These are phyloP conservation scores for Aspergillus brunneoviolaceus DNA, from an alignment of 2,329 filamentous ascomycete species.

Conservation along the genomic window DNA sequence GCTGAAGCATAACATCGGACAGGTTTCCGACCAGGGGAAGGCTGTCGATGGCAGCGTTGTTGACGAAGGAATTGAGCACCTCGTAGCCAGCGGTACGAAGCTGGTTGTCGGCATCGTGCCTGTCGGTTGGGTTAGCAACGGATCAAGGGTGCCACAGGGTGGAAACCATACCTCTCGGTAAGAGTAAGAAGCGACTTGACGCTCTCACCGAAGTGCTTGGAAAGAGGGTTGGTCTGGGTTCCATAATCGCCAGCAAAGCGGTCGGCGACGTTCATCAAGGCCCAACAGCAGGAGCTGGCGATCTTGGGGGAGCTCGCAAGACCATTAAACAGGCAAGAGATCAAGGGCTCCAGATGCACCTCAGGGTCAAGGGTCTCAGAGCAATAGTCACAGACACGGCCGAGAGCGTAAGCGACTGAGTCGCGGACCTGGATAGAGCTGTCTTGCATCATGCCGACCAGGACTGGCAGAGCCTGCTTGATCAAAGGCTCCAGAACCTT, in stretches of 20 bases:
- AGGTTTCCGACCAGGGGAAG: slow-evolving; percentile 76
- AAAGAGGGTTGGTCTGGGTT: slow-evolving; percentile 76
- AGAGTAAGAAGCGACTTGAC: slow-evolving; percentile 81
- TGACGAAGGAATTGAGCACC: slow-evolving; percentile 91
- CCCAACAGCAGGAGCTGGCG: slow-evolving; percentile 98
- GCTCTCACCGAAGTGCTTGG: slow-evolving; percentile 89
- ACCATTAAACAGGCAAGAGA: slow-evolving; percentile 84
- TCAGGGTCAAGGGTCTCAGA: slow-evolving; percentile 86
- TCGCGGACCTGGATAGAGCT: slow-evolving; percentile 86
- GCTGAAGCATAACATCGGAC: slow-evolving; percentile 84
- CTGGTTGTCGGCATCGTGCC: slow-evolving; percentile 75
- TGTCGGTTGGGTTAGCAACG: slow-evolving; percentile 22
- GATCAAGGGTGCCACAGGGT: neutral
- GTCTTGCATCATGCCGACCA: slow-evolving; percentile 93
- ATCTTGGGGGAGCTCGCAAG: slow-evolving; percentile 92
- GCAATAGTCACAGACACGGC: slow-evolving; percentile 91
- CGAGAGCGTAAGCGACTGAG: slow-evolving; percentile 92
- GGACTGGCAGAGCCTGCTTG: slow-evolving; percentile 87
- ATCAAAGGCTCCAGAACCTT: slow-evolving; percentile 89
- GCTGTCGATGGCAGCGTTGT: slow-evolving; percentile 84
- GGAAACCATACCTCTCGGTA: slow-evolving; percentile 64
- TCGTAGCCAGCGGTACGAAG: slow-evolving; percentile 96
- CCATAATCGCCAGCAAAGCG: slow-evolving; percentile 87
- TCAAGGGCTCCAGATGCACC: slow-evolving; percentile 78
- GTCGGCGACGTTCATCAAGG: slow-evolving; percentile 96